Evolutionary conservation across 1,139 yeast genomes (phyloP).

Genomic region (Diutina mesorugosa): DNA sequence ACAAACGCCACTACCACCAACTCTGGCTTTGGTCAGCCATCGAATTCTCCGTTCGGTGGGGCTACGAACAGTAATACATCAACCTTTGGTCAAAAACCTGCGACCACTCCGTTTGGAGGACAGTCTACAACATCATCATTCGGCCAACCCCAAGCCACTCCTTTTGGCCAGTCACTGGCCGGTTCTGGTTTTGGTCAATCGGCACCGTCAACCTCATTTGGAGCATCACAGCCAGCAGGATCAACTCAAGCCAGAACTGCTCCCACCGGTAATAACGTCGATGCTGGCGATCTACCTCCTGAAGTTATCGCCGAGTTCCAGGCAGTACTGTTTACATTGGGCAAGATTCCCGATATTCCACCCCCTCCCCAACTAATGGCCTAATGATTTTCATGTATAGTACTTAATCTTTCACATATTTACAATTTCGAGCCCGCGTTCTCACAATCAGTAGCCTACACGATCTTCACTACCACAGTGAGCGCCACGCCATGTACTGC

Average conservation of each 20-base stretch:
- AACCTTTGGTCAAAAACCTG: no score
- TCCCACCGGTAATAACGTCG: background rate
- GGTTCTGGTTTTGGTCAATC: background rate
- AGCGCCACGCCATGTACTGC: slow-evolving; percentile 52
- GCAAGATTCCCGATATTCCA: background rate
- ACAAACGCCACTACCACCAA: background rate
- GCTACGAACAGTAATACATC: background rate
- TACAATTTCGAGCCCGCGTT: background rate
- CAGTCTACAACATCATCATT: background rate
- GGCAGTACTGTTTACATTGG: background rate
- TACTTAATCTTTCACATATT: background rate
- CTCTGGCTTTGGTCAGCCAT: background rate
- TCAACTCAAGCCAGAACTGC: background rate
- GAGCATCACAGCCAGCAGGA: background rate
- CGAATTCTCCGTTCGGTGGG: background rate
- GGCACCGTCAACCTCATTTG: background rate
- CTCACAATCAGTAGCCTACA: background rate
- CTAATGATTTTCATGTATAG: background rate
- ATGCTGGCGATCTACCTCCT: background rate
- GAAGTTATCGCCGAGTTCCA: background rate
- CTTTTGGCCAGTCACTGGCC: background rate
- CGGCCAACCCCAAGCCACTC: background rate
- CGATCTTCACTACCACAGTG: background rate
- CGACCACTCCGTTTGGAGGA: no score
- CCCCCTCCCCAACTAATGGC: background rate